These are phyloP conservation scores for Alternaria brassicicola DNA, from an alignment of 2,329 filamentous ascomycete species.

Conservation along the genomic window DNA sequence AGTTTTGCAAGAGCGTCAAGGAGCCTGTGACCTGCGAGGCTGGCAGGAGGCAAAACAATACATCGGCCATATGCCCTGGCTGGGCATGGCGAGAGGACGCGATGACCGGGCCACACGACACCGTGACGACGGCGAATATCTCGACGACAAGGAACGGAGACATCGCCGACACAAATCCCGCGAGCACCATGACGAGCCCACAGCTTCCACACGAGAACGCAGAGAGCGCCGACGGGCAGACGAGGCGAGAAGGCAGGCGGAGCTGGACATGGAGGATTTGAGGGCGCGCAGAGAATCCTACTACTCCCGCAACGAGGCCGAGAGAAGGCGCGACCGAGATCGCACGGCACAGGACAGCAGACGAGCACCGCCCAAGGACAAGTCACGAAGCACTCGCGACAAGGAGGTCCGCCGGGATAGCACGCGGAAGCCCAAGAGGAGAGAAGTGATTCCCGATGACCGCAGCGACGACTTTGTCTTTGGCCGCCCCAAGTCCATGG, in stretches of 20 bases:
- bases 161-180: slow-evolving; percentile 36
- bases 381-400: slow-evolving; percentile 37
- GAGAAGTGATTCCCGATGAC: slow-evolving; percentile 32
- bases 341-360: slow-evolving; percentile 42
- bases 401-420: slow-evolving; percentile 38
- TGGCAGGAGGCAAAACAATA: slow-evolving; percentile 36
- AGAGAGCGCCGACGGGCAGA: slow-evolving; percentile 42
- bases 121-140: slow-evolving; percentile 36
- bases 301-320: slow-evolving; percentile 41
- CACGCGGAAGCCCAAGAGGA: slow-evolving; percentile 35
- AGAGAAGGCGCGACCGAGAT: slow-evolving; percentile 37
- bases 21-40: slow-evolving; percentile 38
- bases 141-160: slow-evolving; percentile 37
- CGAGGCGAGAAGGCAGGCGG: slow-evolving; percentile 35
- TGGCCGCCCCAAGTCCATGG: slow-evolving; percentile 34
- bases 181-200: slow-evolving; percentile 35
- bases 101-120: slow-evolving; percentile 41
- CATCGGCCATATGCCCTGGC: slow-evolving; percentile 31
- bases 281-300: slow-evolving; percentile 48
- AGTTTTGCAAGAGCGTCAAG: slow-evolving; percentile 28
- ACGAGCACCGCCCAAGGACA: slow-evolving; percentile 35
- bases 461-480: slow-evolving; percentile 41
- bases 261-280: slow-evolving; percentile 51
- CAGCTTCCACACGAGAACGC: slow-evolving; percentile 37
- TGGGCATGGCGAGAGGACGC: slow-evolving; percentile 45